Conservation (phyloP, 2,329 filamentous ascomycete species). For the Chaetomium strumarium region DNA sequence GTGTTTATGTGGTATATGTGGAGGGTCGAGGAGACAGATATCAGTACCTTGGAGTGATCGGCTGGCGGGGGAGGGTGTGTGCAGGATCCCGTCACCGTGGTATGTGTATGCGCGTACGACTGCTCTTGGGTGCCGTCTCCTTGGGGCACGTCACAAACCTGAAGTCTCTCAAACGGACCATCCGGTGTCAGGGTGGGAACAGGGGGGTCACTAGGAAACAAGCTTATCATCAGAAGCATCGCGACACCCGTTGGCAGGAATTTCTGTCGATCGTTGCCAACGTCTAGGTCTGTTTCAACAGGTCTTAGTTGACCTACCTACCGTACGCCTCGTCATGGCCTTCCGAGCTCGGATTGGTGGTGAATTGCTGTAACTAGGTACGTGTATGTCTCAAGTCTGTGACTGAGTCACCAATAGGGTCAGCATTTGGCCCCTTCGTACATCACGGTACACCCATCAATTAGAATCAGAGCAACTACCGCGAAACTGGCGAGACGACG, state of each 20-base stretch:
- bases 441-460: too few relatives aligned
- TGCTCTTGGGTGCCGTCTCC: neutral
- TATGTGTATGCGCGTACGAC: neutral
- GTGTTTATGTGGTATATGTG: conserved; percentile 99
- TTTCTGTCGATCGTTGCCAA: neutral
- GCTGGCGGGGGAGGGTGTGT: neutral
- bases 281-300: too few relatives aligned
- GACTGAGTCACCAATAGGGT: too few relatives aligned
- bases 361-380: too few relatives aligned
- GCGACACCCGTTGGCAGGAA: neutral
- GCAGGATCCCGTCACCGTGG: neutral
- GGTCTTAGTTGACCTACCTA: too few relatives aligned
- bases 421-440: too few relatives aligned
- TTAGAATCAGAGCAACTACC: too few relatives aligned
- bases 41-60: conserved; percentile 52
- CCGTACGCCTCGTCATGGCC: neutral
- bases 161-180: neutral
- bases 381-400: too few relatives aligned
- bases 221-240: conserved; percentile 1
- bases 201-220: conserved; percentile 3
- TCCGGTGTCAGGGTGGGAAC: neutral
- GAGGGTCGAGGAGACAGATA: conserved; percentile 74
- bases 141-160: neutral
- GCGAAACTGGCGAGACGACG: too few relatives aligned
- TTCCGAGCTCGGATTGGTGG: too few relatives aligned